These are phyloP conservation scores for Lathyrus sativus DNA, from an alignment of 306 rosid species.

Conservation along the genomic window DNA sequence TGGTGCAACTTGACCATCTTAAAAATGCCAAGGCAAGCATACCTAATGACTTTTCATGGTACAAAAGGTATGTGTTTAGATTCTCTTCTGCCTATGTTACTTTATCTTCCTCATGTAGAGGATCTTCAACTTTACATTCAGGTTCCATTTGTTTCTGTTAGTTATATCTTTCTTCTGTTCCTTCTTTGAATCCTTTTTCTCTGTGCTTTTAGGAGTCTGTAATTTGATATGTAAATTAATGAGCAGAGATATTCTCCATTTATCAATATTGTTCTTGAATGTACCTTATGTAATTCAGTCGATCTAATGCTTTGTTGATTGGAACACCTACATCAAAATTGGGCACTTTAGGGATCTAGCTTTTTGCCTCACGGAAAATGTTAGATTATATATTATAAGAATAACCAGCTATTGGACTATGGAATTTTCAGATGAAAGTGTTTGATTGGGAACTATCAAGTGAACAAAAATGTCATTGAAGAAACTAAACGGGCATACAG, in stretches of 20 bases:
- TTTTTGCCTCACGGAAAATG: conserved; percentile 2
- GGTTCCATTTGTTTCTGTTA: conserved; percentile 29
- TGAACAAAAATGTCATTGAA: background rate
- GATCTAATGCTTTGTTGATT: background rate
- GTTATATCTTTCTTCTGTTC: conserved; percentile 25
- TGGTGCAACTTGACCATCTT: conserved; percentile 98
- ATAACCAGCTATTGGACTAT: background rate
- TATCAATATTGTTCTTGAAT: conserved; percentile 10
- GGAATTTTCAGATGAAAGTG: conserved; percentile 2
- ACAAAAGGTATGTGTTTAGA: conserved; percentile 70
- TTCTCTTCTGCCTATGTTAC: conserved; percentile 18
- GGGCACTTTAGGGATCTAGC: background rate
- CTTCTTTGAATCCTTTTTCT: conserved; percentile 12
- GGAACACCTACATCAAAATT: background rate
- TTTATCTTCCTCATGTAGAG: conserved; percentile 28
- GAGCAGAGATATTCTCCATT: conserved; percentile 10
- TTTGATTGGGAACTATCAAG: background rate
- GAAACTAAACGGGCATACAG: conserved; percentile 4
- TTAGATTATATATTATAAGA: background rate
- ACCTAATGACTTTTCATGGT: conserved; percentile 99
- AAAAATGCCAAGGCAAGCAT: conserved; percentile 99
- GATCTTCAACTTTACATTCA: conserved; percentile 21
- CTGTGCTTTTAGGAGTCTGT: conserved; percentile 19
- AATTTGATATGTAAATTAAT: conserved; percentile 15
- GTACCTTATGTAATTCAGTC: background rate